Evolutionary conservation across 495 filamentous ascomycete species (phyloP).

Genomic region (Margaritispora aquatica): DNA sequence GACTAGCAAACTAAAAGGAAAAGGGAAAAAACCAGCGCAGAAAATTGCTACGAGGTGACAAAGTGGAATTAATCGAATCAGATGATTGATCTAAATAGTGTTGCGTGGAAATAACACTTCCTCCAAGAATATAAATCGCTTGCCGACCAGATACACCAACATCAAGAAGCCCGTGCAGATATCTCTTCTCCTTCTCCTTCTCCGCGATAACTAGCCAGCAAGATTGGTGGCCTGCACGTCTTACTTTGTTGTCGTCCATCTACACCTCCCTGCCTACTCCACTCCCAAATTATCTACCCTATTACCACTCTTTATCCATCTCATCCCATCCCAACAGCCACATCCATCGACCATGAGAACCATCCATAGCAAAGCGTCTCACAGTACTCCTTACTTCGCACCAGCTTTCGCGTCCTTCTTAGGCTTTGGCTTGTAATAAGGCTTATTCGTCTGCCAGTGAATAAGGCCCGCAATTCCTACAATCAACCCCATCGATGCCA

Average conservation of each 20-base stretch:
- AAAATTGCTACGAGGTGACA: not conserved
- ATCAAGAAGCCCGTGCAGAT: not conserved
- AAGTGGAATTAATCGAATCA: not conserved
- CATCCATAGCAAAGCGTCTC: too few species aligned
- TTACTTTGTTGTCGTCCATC: conserved; percentile 17
- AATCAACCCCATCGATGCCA: not conserved
- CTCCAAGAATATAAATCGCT: not conserved
- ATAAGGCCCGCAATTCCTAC: conserved; percentile 14
- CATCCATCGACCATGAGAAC: too few species aligned
- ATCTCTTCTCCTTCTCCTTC: not conserved
- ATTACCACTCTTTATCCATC: not conserved
- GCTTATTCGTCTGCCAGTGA: conserved; percentile 20
- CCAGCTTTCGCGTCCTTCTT: conserved; percentile 14
- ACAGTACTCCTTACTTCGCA: not conserved
- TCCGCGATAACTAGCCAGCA: not conserved
- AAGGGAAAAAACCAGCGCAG: not conserved
- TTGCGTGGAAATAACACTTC: not conserved
- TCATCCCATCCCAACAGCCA: not conserved
- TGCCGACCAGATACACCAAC: not conserved
- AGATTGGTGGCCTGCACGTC: conserved; percentile 16
- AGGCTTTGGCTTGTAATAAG: conserved; percentile 20
- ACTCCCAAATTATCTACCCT: not conserved
- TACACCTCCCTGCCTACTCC: not conserved
- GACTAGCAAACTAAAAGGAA: too few species aligned
- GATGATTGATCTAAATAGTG: not conserved